phyloP scores from a whole-genome alignment of 176 grass and related monocot genomes.

The Oryza australiensis region DNA sequence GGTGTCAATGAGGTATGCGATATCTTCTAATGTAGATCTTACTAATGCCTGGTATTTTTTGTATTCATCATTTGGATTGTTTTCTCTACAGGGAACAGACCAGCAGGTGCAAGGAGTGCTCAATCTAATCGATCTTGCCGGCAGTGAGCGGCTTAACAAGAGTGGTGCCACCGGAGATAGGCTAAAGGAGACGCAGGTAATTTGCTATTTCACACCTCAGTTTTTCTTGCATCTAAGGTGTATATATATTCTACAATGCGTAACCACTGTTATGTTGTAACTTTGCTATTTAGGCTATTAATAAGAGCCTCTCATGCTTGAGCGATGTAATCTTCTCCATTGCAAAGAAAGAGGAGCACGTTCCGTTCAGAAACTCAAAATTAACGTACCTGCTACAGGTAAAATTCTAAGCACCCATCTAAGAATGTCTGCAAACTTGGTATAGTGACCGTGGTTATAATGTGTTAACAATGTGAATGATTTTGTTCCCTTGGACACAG shows the following conservation, averaged over 20 bases:
- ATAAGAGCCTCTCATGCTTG: conserved; percentile 89
- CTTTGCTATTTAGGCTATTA: conserved; percentile 61
- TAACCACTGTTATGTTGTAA: not conserved
- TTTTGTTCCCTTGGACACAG: conserved; percentile 34
- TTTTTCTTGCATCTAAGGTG: not conserved
- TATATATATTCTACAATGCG: not conserved
- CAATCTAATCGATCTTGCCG: conserved; percentile 94
- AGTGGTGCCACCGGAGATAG: conserved; percentile 89
- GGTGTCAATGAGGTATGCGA: conserved; percentile 75
- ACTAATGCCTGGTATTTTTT: not conserved
- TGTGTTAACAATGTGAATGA: not conserved
- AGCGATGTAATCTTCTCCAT: conserved; percentile 92
- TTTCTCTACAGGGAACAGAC: conserved; percentile 64
- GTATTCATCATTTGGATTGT: not conserved
- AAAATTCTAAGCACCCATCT: not conserved
- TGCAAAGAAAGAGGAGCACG: conserved; percentile 93
- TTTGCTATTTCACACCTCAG: not conserved
- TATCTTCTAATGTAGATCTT: not conserved
- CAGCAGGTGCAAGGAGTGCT: conserved; percentile 92
- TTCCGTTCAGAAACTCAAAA: conserved; percentile 95
- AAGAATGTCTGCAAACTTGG: not conserved
- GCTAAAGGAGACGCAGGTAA: conserved; percentile 88
- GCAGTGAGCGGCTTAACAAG: conserved; percentile 87
- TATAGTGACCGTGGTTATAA: not conserved
- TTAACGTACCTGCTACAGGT: conserved; percentile 94